These are phyloP conservation scores for Selaginella tamariscina DNA, from an alignment of 75 land plant genomes.

Conservation along the genomic window DNA sequence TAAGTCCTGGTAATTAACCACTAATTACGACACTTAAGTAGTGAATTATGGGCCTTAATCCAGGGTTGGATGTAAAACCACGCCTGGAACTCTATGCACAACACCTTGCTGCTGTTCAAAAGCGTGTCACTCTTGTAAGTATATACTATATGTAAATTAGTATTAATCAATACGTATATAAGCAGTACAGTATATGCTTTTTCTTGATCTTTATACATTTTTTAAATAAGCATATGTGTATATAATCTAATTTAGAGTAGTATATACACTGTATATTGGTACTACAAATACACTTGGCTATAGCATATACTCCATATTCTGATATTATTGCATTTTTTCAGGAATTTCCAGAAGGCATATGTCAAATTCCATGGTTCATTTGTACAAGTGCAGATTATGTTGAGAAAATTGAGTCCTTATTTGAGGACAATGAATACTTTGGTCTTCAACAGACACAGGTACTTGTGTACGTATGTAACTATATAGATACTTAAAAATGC, in stretches of 20 bases:
- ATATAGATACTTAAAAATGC: not conserved
- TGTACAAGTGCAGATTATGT: not conserved
- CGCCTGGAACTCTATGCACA: not conserved
- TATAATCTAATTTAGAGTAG: conserved; percentile 1
- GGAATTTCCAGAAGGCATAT: conserved; percentile 5
- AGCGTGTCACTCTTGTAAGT: not conserved
- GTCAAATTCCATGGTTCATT: conserved; percentile 13
- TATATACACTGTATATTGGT: not conserved
- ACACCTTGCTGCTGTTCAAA: not conserved
- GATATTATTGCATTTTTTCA: not conserved
- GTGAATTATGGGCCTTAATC: not conserved
- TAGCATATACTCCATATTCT: not conserved
- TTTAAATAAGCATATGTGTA: not conserved
- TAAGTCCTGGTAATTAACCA: not conserved
- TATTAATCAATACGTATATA: not conserved
- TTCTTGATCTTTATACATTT: not conserved
- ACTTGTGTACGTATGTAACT: not conserved
- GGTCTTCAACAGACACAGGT: conserved; percentile 9
- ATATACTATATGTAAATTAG: not conserved
- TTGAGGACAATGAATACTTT: not conserved
- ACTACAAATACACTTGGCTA: conserved; percentile 14
- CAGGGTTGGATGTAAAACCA: not conserved
- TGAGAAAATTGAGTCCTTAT: not conserved
- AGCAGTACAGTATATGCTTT: not conserved
- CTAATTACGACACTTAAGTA: too few species aligned